Evolutionary conservation across 495 filamentous ascomycete species (phyloP), one percentile per base, ranked within the genome.

Genomic region (Neurospora intermedia): DNA sequence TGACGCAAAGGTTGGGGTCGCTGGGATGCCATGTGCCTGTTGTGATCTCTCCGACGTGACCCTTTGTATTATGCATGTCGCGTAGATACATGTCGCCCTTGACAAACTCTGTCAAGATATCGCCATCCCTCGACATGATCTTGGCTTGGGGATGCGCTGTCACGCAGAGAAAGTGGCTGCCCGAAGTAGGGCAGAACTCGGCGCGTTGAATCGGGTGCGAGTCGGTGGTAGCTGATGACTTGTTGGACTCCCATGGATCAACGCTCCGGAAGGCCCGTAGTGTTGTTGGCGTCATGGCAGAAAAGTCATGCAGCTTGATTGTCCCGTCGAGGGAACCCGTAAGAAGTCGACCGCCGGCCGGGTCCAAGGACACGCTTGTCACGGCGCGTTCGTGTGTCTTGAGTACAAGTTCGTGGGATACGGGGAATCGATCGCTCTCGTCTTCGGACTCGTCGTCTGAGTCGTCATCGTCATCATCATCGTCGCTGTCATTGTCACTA

Each of bases 41-140:
- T 35, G 92, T 92, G 40, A 96, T 89, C 81, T 97, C 96, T 1
- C 94, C 92, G 46, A 97, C 88, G 78, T 99, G 96, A 0, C 96
- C 96, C 78, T 98, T 98, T 0, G 96, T 99, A 79, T 98, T 93
- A 80, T 98, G 87, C 88, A 97, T 93, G 78, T 99, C 96, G 46
- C 96, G 88, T 72, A 99, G 82, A 78, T 99, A 99, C 95, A 97
- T 97, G 78, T 99, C 96, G 27, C 96, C 96, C 82, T 99, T 99
- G 71, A 91, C 89, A 75, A 97, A 97, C 80, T 98, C 94, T 3
- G 91, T 89, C 15, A 94, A 72, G 11, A 90, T 86, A 46, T 94
- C 93, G 9, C 96, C 96, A 84, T 99, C 95, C 75, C 96, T 90
- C 77, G 87, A 91, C 77, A 97, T 85, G 59, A 99, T 90, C 80